These are phyloP conservation scores for Colletotrichum liaoningense DNA, from an alignment of 2,329 filamentous ascomycete genomes.

Conservation along the genomic window DNA sequence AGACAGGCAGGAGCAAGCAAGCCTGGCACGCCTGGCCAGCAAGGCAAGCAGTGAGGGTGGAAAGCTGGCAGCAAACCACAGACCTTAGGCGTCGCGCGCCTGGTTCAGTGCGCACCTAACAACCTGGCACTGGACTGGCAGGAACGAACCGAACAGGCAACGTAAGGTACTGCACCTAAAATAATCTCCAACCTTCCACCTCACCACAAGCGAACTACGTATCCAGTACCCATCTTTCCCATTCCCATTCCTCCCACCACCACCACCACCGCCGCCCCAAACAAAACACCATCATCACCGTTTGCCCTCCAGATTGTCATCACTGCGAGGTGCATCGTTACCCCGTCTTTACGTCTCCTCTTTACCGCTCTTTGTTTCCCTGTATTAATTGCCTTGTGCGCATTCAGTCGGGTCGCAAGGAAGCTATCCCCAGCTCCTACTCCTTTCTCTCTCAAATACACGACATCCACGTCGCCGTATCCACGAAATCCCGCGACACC, in stretches of 20 bases:
- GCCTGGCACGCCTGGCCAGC: not conserved
- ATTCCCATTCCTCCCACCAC: conserved; percentile 32
- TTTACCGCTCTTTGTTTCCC: conserved; percentile 33
- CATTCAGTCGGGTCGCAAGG: conserved; percentile 34
- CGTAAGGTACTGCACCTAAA: conserved; percentile 4
- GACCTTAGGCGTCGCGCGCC: conserved; percentile 7
- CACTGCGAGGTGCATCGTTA: conserved; percentile 36
- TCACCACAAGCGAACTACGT: conserved; percentile 33
- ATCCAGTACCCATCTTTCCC: conserved; percentile 35
- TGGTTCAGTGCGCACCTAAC: not conserved
- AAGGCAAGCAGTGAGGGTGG: not conserved
- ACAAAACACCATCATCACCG: conserved; percentile 33
- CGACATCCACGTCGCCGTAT: conserved; percentile 24
- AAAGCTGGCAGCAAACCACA: conserved; percentile 4
- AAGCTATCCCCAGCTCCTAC: conserved; percentile 35
- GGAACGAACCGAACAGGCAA: not conserved
- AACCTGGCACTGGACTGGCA: not conserved
- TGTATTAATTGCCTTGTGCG: conserved; percentile 38
- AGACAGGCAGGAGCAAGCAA: not conserved
- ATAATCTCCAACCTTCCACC: conserved; percentile 29
- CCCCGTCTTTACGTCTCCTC: conserved; percentile 19
- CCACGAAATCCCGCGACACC: conserved; percentile 30
- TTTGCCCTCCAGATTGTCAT: conserved; percentile 39
- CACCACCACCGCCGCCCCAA: conserved; percentile 26
- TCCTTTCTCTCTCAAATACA: conserved; percentile 26